A percentile compares a stretch with the other conserved stretches of the same genome.
Conservation (phyloP, 768 basidiomycete species). For the Pleurotus salmoneostramineus region DNA sequence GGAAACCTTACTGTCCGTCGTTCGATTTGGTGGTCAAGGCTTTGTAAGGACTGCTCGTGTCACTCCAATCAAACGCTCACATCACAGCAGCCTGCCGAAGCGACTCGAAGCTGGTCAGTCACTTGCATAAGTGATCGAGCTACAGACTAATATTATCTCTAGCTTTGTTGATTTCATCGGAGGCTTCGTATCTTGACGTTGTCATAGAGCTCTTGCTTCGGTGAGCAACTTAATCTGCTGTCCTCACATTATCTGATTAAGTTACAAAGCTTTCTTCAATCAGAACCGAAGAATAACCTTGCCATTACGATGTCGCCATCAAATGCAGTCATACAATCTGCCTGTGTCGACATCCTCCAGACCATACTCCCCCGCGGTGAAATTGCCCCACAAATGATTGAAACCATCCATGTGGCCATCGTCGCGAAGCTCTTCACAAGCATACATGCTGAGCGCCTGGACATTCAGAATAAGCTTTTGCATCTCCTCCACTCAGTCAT, state of each 20-base stretch:
- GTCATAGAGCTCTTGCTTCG: constrained; percentile 69
- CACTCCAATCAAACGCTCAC: constrained; percentile 59
- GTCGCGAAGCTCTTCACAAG: constrained; percentile 73
- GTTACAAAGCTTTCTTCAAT: constrained; percentile 48
- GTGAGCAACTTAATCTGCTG: constrained; percentile 32
- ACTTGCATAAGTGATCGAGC: not conserved
- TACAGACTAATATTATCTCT: constrained; percentile 23
- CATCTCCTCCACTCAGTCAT: constrained; percentile 87
- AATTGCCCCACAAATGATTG: constrained; percentile 52
- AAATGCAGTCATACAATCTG: constrained; percentile 68
- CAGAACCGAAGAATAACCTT: constrained; percentile 59
- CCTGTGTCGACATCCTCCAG: constrained; percentile 79
- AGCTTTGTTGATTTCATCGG: constrained; percentile 28
- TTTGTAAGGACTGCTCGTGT: constrained; percentile 73
- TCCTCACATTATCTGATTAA: not conserved
- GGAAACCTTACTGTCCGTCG: constrained; percentile 71
- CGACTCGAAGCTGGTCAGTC: constrained; percentile 57
- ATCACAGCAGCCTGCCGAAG: constrained; percentile 56
- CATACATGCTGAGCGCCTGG: constrained; percentile 65
- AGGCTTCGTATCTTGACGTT: constrained; percentile 73
- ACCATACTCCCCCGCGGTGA: constrained; percentile 81
- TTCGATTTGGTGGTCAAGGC: constrained; percentile 87
- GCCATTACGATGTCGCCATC: constrained; percentile 50
- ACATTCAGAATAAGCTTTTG: constrained; percentile 90
- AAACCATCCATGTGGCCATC: constrained; percentile 65